phyloP scores from a whole-genome alignment of 2,329 filamentous ascomycete species.

The Cladosporium sp. region DNA sequence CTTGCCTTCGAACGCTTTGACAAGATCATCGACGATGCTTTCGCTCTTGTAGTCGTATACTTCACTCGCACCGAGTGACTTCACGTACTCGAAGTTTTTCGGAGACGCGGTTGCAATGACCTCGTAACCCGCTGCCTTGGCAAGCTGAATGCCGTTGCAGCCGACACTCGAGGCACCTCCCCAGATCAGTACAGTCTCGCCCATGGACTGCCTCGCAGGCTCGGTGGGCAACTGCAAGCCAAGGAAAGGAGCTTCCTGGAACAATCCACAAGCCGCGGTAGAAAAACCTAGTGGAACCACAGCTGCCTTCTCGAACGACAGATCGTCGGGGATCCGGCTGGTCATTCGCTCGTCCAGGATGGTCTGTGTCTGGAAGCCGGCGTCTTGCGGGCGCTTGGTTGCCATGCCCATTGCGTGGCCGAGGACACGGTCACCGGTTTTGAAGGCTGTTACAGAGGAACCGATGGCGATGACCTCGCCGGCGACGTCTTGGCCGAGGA shows the following conservation, averaged over 20 bases:
- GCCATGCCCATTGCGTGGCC: conserved; percentile 21
- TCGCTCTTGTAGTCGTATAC: conserved; percentile 46
- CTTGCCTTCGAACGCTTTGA: conserved; percentile 34
- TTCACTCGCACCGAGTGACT: conserved; percentile 45
- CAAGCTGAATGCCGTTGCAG: conserved; percentile 49
- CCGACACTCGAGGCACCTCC: conserved; percentile 54
- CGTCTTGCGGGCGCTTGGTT: conserved; percentile 21
- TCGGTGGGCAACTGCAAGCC: conserved; percentile 20
- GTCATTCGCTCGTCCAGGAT: conserved; percentile 22
- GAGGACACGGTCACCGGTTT: conserved; percentile 32
- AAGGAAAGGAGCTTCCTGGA: conserved; percentile 22
- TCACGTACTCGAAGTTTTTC: conserved; percentile 48
- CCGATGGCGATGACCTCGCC: conserved; percentile 36
- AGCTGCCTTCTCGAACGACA: conserved; percentile 24
- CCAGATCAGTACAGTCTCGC: conserved; percentile 49
- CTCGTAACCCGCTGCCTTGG: conserved; percentile 39
- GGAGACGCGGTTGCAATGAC: conserved; percentile 48
- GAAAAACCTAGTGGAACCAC: conserved; percentile 27
- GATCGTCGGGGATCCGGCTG: conserved; percentile 20
- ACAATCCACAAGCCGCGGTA: conserved; percentile 28
- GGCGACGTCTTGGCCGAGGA: conserved; percentile 33
- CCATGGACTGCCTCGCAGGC: conserved; percentile 25
- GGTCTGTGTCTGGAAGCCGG: conserved; percentile 26
- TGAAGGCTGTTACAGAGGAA: conserved; percentile 26
- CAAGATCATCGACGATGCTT: conserved; percentile 28